Percentiles rank a stretch among this genome's conserved stretches.
Conservation (phyloP, 2,329 filamentous ascomycete species). For the Phaeosphaeriaceae sp. region DNA sequence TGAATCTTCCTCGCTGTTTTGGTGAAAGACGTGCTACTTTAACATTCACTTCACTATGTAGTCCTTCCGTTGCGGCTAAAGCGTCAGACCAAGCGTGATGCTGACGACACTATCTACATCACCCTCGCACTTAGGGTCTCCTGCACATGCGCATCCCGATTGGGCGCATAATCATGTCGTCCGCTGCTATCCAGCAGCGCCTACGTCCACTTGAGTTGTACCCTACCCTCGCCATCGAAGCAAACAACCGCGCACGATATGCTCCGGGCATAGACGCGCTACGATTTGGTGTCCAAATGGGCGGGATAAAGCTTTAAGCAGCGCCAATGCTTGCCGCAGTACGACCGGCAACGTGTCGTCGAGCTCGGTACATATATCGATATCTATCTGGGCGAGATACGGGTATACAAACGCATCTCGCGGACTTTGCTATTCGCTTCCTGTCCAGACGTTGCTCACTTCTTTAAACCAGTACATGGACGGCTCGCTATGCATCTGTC, state of each 20-base stretch:
- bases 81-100: too few relatives aligned
- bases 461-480: not conserved
- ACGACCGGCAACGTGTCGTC: not conserved
- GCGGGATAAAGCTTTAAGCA: not conserved
- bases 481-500: not conserved
- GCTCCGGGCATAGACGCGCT: not conserved
- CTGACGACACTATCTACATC: too few relatives aligned
- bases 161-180: not conserved
- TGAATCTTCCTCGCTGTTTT: not conserved
- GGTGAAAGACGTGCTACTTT: not conserved
- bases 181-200: not conserved
- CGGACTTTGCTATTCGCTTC: not conserved
- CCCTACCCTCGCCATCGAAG: not conserved
- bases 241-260: not conserved
- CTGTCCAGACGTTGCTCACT: not conserved
- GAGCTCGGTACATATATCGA: conserved; percentile 11
- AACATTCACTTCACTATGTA: not conserved
- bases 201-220: not conserved
- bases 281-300: not conserved
- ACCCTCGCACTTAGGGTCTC: too few relatives aligned
- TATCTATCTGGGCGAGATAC: conserved; percentile 9
- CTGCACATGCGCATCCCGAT: too few relatives aligned
- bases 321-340: not conserved
- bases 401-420: conserved; percentile 11
- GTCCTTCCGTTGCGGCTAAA: too few relatives aligned